Percentiles rank a stretch among this genome's conserved stretches.
These are phyloP conservation scores for Prunus davidiana DNA, from an alignment of 306 rosid genomes.

Conservation along the genomic window DNA sequence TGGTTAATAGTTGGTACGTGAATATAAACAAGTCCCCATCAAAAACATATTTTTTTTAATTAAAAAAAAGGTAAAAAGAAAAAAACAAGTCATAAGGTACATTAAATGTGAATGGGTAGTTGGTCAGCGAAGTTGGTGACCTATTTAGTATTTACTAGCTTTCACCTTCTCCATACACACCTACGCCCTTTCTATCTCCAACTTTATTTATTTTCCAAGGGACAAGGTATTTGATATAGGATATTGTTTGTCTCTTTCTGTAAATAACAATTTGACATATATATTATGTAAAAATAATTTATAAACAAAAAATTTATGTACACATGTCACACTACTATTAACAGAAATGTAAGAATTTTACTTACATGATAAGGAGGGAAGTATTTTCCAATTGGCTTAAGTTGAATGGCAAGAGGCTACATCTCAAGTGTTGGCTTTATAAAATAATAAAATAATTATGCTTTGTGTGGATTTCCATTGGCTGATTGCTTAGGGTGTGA, in stretches of 20 bases:
- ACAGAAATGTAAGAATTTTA: rapidly evolving
- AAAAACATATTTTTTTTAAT: not conserved
- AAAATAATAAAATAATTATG: no score
- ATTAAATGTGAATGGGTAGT: not conserved
- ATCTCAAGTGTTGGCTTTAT: no score
- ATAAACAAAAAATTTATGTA: no score
- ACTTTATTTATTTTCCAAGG: not conserved
- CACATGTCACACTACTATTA: no score
- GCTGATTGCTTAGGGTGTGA: no score
- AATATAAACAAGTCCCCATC: not conserved
- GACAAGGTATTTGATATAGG: no score
- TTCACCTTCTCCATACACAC: not conserved
- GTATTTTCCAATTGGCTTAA: no score
- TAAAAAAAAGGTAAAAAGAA: not conserved
- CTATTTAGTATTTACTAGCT: not conserved
- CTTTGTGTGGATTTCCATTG: no score
- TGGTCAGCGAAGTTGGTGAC: not conserved
- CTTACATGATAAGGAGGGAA: no score
- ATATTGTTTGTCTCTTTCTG: rapidly evolving
- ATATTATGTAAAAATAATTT: no score
- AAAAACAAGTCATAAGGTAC: not conserved
- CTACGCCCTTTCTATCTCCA: not conserved
- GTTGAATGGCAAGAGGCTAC: no score
- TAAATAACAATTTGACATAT: no score
- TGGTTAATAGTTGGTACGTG: not conserved